Evolutionary conservation across 1,284 basidiomycete species (phyloP), one percentile per base, ranked within the genome.

Genomic region (Naganishia cerealis): DNA sequence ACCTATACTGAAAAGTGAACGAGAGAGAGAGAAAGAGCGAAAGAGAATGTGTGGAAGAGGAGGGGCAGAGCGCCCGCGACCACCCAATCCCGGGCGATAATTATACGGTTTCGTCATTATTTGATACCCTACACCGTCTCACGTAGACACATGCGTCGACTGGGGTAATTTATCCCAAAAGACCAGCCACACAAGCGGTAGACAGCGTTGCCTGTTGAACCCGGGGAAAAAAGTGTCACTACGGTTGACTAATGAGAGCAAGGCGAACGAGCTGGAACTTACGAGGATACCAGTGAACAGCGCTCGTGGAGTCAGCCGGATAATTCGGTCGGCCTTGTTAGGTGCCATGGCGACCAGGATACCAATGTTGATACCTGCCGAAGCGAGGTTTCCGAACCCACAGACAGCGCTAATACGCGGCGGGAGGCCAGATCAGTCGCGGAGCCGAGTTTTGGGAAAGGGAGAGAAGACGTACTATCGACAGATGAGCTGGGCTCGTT

Each of bases 351-450:
- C 90, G 70, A 86, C 84, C 61, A 94, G 85, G 73, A 94, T 91
- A 79, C 92, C 93, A 70, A 94, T 89, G 80, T 94, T 91, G 76
- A 94, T 92, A 79, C 92, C 93, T 52, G 93, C 82, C 43, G 90
- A 91, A 43, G 76, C 77, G 42, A 76, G 83, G 81, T 95, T 95
- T 67, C 91, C 91, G 77, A 95, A 95, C 12, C 92, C 92, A 78
- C 92, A 94, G 61, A 70, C 52, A 92, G 87, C 48, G 88, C 88
- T 76, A 92, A 24, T 9, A 50, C n/a, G 46, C 7, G 9, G 46
- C 7, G 9, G 24, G 13, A n/a, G 43, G 5, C 50, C 87, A 86
- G 73, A 42, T n/a, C 7, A 52, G 54, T 33, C 53, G 57, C n/a
- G 54, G 40, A 26, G 13, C 9, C 13, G 24, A 42, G 62, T 55